These are phyloP conservation scores for Trichomonas vaginalis DNA, from an alignment of 208 protist species.

Conservation along the genomic window DNA sequence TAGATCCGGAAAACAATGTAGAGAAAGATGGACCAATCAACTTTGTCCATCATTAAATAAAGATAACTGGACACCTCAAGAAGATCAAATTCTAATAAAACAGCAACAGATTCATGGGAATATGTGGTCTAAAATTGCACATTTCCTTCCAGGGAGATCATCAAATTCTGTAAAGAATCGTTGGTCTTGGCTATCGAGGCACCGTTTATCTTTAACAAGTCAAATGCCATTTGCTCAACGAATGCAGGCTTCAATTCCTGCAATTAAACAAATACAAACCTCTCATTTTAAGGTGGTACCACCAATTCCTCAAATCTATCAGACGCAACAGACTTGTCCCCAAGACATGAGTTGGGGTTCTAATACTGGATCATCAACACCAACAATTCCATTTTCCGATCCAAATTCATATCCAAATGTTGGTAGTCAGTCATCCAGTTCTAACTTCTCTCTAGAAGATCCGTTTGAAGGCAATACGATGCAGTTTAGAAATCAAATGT, in stretches of 20 bases:
- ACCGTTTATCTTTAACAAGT: neutral
- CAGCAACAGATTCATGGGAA: neutral
- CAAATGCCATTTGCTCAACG: neutral
- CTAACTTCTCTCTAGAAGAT: neutral
- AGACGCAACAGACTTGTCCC: neutral
- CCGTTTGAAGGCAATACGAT: neutral
- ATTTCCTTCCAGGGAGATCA: neutral
- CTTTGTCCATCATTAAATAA: neutral
- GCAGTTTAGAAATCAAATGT: neutral
- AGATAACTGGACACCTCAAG: neutral
- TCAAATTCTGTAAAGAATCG: neutral
- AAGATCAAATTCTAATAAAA: neutral
- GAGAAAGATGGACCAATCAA: constrained; percentile 1
- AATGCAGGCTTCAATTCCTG: neutral
- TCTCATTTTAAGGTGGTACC: neutral
- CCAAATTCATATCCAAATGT: neutral
- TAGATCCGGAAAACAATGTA: neutral
- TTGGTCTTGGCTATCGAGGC: neutral
- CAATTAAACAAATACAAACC: neutral
- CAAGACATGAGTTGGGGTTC: neutral
- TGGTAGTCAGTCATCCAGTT: neutral
- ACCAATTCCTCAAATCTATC: neutral
- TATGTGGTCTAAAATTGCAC: neutral
- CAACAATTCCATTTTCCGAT: neutral
- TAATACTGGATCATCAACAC: neutral